Evolutionary conservation across 495 filamentous ascomycete genomes (phyloP).

Genomic region (Lasiosphaeriaceae sp.): DNA sequence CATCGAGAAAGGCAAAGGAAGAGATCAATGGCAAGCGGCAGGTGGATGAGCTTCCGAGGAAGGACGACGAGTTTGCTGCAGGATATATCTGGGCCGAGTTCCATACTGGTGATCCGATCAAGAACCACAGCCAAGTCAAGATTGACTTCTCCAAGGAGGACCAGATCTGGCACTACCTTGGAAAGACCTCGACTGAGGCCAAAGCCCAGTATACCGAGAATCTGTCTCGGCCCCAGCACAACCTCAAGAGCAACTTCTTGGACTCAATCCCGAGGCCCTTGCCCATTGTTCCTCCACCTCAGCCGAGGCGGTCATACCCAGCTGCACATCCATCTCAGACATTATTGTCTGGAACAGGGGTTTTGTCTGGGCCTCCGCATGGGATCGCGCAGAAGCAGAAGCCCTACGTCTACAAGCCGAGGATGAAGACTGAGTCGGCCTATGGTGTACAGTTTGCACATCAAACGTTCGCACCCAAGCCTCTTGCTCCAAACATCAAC

Average conservation of each 20-base stretch:
- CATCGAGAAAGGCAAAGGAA: constrained; percentile 50
- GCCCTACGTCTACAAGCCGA: constrained; percentile 56
- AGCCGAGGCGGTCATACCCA: constrained; percentile 12
- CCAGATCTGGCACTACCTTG: constrained; percentile 88
- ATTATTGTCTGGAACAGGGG: not conserved
- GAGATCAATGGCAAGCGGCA: constrained; percentile 54
- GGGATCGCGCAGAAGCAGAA: constrained; percentile 28
- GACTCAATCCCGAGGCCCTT: constrained; percentile 56
- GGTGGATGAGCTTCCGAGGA: constrained; percentile 58
- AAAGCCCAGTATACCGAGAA: constrained; percentile 90
- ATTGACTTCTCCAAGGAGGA: constrained; percentile 66
- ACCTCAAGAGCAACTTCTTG: constrained; percentile 58
- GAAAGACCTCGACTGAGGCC: constrained; percentile 81
- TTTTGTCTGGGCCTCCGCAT: not conserved
- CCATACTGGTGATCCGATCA: constrained; percentile 51
- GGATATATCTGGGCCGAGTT: constrained; percentile 80
- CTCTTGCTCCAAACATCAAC: not conserved
- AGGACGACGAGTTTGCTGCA: constrained; percentile 66
- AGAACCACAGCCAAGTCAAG: constrained; percentile 42
- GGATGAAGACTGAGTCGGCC: constrained; percentile 31
- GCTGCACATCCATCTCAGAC: constrained; percentile 11
- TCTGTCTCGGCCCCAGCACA: constrained; percentile 51
- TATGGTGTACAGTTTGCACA: constrained; percentile 34
- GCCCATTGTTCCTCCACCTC: constrained; percentile 22
- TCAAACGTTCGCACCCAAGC: constrained; percentile 39